A percentile compares a stretch with the other conserved stretches of the same genome.
Evolutionary conservation across 768 basidiomycete species (phyloP).

Genomic region (Melanogaster broomeanus): DNA sequence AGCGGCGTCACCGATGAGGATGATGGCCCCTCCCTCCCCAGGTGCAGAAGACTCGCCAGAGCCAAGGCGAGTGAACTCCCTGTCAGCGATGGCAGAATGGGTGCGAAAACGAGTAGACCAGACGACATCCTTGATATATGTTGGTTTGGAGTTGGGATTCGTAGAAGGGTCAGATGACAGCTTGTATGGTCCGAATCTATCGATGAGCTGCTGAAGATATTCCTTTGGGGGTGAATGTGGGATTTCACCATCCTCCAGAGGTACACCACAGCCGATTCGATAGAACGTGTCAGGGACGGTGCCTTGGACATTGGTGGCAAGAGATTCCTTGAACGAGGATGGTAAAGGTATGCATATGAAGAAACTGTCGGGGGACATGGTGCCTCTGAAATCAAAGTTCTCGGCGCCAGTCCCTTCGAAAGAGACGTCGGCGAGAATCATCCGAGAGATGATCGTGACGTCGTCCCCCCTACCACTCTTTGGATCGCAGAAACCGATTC

Average conservation of each 20-base stretch:
- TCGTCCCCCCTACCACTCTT: constrained; percentile 25
- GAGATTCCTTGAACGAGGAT: constrained; percentile 20
- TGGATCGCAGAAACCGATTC: constrained; percentile 48
- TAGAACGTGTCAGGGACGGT: constrained; percentile 26
- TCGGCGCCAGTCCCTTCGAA: constrained; percentile 23
- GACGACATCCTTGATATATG: constrained; percentile 37
- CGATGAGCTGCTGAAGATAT: constrained; percentile 46
- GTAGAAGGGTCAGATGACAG: constrained; percentile 38
- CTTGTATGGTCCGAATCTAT: constrained; percentile 38
- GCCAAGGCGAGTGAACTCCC: constrained; percentile 34
- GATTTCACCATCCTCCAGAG: constrained; percentile 33
- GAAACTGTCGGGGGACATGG: constrained; percentile 31
- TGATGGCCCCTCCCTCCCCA: constrained; percentile 15
- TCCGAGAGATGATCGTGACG: constrained; percentile 35
- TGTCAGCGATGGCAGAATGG: constrained; percentile 45
- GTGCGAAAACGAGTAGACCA: constrained; percentile 52
- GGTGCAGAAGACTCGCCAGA: not conserved
- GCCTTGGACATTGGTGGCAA: constrained; percentile 6
- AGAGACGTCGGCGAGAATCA: constrained; percentile 49
- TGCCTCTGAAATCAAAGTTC: constrained; percentile 12
- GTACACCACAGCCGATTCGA: constrained; percentile 44
- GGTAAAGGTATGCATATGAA: constrained; percentile 42
- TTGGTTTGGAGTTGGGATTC: constrained; percentile 30
- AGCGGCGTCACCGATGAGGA: constrained; percentile 49
- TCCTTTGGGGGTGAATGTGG: constrained; percentile 38